Evolutionary conservation across 78 protist species (phyloP), one percentile per base, ranked within the genome.

Genomic region (Dictyostelium citrinum): DNA sequence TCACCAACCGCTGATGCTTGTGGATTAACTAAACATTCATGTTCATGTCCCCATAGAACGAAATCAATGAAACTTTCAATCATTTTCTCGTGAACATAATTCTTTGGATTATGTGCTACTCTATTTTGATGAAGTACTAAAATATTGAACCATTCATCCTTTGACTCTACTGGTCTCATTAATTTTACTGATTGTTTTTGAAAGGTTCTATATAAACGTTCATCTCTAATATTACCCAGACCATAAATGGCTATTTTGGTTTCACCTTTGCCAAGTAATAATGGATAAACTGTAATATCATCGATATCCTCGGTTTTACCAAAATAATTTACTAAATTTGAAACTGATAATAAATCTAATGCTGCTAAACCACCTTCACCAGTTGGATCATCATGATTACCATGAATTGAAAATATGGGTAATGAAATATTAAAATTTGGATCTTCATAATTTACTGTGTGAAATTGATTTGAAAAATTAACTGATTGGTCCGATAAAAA

Each of bases 341-440:
- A 31, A 9, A 72, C 90, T n/a, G 95, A 16, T 51, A 99, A 83
- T 0, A 98, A 27, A 83, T 99, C 99, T 3, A 99, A 22, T 0
- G 99, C 98, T 7, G 98, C 86, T 1, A 95, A 79, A 29, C 86
- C 82, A 33, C 96, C 98, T 20, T 97, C 97, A n/a, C 99, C 99
- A 3, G 96, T 49, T 2, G 99, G 99, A 60, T 99, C 99, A 81
- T 99, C 99, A 68, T 99, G 99, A 88, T 99, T 99, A 60, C 99
- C 99, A 70, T 99, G 99, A 35, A 99, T 97, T 12, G 97, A 35
- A 70, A 99, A 99, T 49, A 99, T 90, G 0, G 99, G 99, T 51
- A 99, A 20, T n/a, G 84, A n/a, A 17, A 99, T 96, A 77, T 99
- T 99, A 67, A 91, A 45, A 76, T 99, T 98, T 20, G 99, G 99